Percentiles rank a stretch among this genome's conserved stretches.
Conservation (phyloP, 768 basidiomycete species). For the Cystofilobasidium capitatum region DNA sequence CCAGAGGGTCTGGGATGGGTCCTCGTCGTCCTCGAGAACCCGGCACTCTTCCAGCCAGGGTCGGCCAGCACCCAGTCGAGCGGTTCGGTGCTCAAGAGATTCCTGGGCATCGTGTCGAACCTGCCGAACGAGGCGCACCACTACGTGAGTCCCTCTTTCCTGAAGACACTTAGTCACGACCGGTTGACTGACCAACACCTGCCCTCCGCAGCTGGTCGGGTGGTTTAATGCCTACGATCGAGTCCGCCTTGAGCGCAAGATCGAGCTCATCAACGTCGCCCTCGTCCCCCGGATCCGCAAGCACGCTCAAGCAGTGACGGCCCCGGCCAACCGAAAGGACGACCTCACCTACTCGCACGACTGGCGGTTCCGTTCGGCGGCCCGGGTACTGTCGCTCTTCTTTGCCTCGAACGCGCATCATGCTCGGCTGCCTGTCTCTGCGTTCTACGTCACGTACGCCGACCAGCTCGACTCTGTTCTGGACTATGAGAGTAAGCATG, state of each 20-base stretch:
- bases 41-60: constrained; percentile 11
- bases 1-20: constrained; percentile 20
- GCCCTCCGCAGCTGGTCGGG: constrained; percentile 9
- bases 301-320: constrained; percentile 3
- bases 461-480: constrained; percentile 19
- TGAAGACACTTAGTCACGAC: not conserved
- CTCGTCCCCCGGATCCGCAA: constrained; percentile 24
- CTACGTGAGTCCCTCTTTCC: constrained; percentile 6
- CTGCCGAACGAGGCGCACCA: constrained; percentile 25
- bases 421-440: not conserved
- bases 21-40: constrained; percentile 11
- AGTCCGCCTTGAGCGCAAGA: constrained; percentile 2
- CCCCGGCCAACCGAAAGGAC: not conserved
- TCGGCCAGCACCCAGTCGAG: constrained; percentile 3
- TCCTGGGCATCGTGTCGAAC: constrained; percentile 24
- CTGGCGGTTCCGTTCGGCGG: constrained; percentile 25
- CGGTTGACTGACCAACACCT: not conserved
- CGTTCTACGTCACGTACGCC: constrained; percentile 20
- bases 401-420: constrained; percentile 21
- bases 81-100: constrained; percentile 20
- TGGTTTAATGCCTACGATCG: constrained; percentile 21
- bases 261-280: constrained; percentile 23
- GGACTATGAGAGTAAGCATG: constrained; percentile 22
- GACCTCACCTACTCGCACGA: constrained; percentile 17
- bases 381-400: constrained; percentile 23